Evolutionary conservation across 1,284 basidiomycete genomes (phyloP).

Genomic region (Austroboletus novae-zelandiae): DNA sequence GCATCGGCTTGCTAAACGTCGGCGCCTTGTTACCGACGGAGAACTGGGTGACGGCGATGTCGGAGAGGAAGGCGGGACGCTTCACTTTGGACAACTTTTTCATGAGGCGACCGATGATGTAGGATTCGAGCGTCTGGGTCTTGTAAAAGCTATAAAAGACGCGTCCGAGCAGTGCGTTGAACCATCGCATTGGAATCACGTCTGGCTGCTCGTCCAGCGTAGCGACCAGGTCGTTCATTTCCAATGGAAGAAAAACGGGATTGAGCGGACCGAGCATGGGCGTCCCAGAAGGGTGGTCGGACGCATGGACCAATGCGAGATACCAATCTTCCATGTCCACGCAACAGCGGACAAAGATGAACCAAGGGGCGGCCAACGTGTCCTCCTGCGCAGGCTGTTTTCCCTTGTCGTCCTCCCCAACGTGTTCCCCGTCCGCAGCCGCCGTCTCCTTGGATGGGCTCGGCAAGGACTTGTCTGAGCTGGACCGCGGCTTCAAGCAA

Average conservation of each 20-base stretch:
- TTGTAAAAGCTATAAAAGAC: conserved; percentile 91
- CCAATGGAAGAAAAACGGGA: conserved; percentile 68
- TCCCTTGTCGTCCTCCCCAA: conserved; percentile 43
- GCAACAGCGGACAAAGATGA: conserved; percentile 82
- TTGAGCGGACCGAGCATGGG: conserved; percentile 55
- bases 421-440: conserved; percentile 39
- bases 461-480: conserved; percentile 38
- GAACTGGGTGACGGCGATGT: conserved; percentile 86
- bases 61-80: conserved; percentile 81
- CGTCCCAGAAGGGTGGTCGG: conserved; percentile 55
- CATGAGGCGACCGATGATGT: conserved; percentile 87
- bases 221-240: conserved; percentile 84
- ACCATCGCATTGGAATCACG: conserved; percentile 94
- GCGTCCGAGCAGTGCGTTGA: conserved; percentile 91
- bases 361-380: conserved; percentile 72
- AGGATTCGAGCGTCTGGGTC: conserved; percentile 77
- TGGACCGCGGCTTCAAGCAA: conserved; percentile 60
- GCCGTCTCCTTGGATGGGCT: conserved; percentile 57
- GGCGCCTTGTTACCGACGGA: conserved; percentile 84
- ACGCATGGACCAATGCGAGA: conserved; percentile 78
- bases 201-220: conserved; percentile 91
- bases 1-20: conserved; percentile 91
- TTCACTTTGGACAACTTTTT: conserved; percentile 92
- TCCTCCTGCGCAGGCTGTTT: conserved; percentile 49
- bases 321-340: conserved; percentile 97